Base-by-base conservation (phyloP, 345 rosid species). In the Euphorbia tirucalli region DNA sequence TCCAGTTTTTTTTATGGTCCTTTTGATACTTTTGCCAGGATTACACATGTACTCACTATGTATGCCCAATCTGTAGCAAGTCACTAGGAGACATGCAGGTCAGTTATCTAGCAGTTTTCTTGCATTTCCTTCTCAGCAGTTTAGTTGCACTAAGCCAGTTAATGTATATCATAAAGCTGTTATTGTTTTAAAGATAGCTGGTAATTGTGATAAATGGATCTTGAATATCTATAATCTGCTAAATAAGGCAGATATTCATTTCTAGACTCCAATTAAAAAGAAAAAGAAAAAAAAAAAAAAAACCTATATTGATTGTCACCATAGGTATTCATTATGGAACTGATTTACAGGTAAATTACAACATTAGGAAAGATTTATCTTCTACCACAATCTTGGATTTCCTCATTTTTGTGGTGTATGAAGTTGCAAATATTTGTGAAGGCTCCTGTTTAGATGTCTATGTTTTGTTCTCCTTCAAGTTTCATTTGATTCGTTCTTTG, bases 71-170 rank as follows among this genome's bases (percentile, higher is more conserved):
- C n/a, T 90, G 98, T 78, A 82, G 91, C 92, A 93, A 90, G 78
- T 90, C 98, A 32, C 89, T 93, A 56, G 98, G 97, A 62, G 92
- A 91, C 78, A 93, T 93, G 98, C 88, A 87, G 91, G 98, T 91
- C 60, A 78, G 86, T 79, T 81, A 65, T 71, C 54, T 37, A 21
- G 19, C 22, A 32, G 25, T 56, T 73, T 44, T 15, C 43, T 19
- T n/a, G 3, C 28, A 15, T 54, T 50, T 54, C 18, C 32, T 4
- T 37, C 10, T 32, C 30, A 44, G 43, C 15, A 14, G 67, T 49
- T 61, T 24, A 24, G 48, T 41, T 31, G 24, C 6, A 68, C 31
- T 21, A 68, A 59, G 61, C 7, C 21, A 28, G 37, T 54, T 41
- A 10, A 28, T 30, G 41, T 31, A 15, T 7, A 28, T 32, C 43